phyloP scores from a whole-genome alignment of 441 rosid genomes.

The Adansonia grandidieri region DNA sequence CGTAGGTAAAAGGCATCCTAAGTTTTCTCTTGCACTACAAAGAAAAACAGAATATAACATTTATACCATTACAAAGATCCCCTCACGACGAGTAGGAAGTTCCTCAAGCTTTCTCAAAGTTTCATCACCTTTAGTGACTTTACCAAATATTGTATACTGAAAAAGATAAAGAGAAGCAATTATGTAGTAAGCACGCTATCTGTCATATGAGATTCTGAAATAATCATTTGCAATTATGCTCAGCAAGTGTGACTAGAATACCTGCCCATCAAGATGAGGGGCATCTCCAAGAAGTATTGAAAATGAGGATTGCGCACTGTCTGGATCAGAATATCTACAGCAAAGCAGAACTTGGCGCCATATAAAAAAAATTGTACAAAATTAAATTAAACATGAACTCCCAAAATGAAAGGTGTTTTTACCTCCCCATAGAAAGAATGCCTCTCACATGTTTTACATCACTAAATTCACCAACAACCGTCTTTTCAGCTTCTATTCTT shows the following conservation, averaged over 20 bases:
- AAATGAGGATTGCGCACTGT: slow-evolving; percentile 87
- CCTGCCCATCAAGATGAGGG: slow-evolving; percentile 89
- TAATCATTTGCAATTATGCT: slow-evolving; percentile 2
- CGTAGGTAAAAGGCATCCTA: neutral
- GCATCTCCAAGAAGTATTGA: slow-evolving; percentile 93
- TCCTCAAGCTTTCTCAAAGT: slow-evolving; percentile 83
- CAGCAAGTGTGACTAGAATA: slow-evolving; percentile 35
- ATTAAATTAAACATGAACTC: neutral
- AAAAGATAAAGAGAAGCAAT: slow-evolving; percentile 30
- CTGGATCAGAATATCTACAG: slow-evolving; percentile 72
- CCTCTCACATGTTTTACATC: slow-evolving; percentile 91
- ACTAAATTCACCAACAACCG: slow-evolving; percentile 81
- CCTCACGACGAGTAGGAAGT: slow-evolving; percentile 86
- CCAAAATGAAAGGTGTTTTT: slow-evolving; percentile 21
- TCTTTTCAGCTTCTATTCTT: slow-evolving; percentile 69
- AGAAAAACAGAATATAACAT: slow-evolving; percentile 20
- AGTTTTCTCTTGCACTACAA: slow-evolving; percentile 15
- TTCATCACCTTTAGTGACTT: slow-evolving; percentile 90
- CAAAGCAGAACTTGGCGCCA: slow-evolving; percentile 24
- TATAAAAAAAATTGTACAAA: neutral
- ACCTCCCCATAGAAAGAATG: slow-evolving; percentile 95
- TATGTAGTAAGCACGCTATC: slow-evolving; percentile 23
- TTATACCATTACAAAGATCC: slow-evolving; percentile 89
- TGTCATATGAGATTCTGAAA: slow-evolving; percentile 11
- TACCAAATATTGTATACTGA: slow-evolving; percentile 95